Evolutionary conservation across 805 yeast genomes (phyloP).

Genomic region (Kurtzmaniella fragi): DNA sequence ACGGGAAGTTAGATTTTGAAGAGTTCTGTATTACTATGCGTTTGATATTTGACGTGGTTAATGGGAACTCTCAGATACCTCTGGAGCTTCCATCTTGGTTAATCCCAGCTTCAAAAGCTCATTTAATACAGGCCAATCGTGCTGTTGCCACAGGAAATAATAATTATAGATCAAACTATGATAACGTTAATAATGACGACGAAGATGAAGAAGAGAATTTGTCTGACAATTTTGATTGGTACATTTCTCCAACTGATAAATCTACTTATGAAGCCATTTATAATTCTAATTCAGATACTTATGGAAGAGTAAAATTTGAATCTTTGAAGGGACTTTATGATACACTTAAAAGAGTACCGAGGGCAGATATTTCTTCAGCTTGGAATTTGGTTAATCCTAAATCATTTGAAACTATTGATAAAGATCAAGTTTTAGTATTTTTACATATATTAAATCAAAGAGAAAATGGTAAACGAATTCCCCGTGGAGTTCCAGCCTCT

Average conservation of each 20-base stretch:
- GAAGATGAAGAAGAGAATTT: slow-evolving; percentile 62
- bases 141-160: slow-evolving; percentile 43
- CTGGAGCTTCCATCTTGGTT: slow-evolving; percentile 82
- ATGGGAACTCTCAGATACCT: slow-evolving; percentile 64
- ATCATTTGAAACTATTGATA: slow-evolving; percentile 80
- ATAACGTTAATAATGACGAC: slow-evolving; percentile 31
- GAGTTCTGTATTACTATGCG: slow-evolving; percentile 98
- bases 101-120: slow-evolving; percentile 84
- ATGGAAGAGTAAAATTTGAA: slow-evolving; percentile 75
- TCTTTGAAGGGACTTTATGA: slow-evolving; percentile 64
- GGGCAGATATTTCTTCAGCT: slow-evolving; percentile 79
- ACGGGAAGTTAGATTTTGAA: slow-evolving; percentile 90
- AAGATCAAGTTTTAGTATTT: slow-evolving; percentile 86
- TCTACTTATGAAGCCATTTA: slow-evolving; percentile 74
- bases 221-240: slow-evolving; percentile 86
- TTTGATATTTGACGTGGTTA: slow-evolving; percentile 83
- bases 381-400: slow-evolving; percentile 96
- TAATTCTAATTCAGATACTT: slow-evolving; percentile 65
- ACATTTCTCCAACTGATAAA: slow-evolving; percentile 86
- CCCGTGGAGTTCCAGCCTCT: slow-evolving; percentile 91
- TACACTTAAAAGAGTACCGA: slow-evolving; percentile 68
- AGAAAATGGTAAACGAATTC: slow-evolving; percentile 77
- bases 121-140: slow-evolving; percentile 75
- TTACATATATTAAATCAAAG: slow-evolving; percentile 89
- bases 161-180: slow-evolving; percentile 6